Base-by-base conservation (phyloP, 1,284 basidiomycete species). In the Cutaneotrichosporon sp. region DNA sequence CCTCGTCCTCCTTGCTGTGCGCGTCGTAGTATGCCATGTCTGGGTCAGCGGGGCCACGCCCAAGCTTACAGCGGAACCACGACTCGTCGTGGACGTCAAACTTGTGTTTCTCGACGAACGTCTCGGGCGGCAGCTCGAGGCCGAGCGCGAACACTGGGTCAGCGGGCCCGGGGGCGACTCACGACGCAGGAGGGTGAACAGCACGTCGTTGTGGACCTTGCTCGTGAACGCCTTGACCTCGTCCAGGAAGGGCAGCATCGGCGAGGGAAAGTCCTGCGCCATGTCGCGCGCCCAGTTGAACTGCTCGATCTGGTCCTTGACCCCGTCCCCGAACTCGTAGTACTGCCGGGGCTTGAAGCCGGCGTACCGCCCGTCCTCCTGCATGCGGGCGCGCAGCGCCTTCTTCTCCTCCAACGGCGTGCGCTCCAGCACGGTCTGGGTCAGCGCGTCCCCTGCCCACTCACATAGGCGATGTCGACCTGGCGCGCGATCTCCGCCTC, bases 21-120 rank as follows among this genome's bases (percentile, higher is more conserved):
- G 66, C 68, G 51, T 69, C 68, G 38, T 69, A 69, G 55, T 59
- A 69, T 10, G 67, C 65, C 68, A 69, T 69, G 54, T 69, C 50
- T 52, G 34, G 18, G 18, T 55, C 31, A 50, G 49, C 22, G 0
- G 3, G n/a, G 16, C 10, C 16, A 24, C 14, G 33, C 2, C 10
- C 14, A 9, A 2, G 16, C 52, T 20, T 66, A 66, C 50, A 69
- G 20, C 68, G 43, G 42, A 69, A 62, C 67, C 67, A 69, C 20
- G 68, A 62, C 43, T 68, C 68, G 52, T 69, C 68, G 22, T 63
- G 55, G 9, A 56, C 63, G 14, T 68, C 67, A 34, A 56, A 66
- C 52, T 65, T 64, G 62, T 70, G 67, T 33, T 57, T 59, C n/a
- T 68, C 52, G 14, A 65, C 63, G 46, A 69, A 68, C 5, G 67